Base-by-base conservation (phyloP, 768 basidiomycete species). In the Suillus luteus region DNA sequence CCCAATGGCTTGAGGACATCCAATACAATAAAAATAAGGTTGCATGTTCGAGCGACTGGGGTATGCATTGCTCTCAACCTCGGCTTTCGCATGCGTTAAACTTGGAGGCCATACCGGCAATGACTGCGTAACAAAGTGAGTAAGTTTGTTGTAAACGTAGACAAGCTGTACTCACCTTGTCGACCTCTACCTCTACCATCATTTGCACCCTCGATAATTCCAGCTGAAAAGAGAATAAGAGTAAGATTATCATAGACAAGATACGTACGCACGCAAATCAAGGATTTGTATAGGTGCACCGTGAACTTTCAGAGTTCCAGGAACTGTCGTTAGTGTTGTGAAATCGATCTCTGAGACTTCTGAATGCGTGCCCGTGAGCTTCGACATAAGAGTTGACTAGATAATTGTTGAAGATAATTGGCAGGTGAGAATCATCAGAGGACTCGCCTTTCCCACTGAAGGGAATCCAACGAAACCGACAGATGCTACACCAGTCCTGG, bases 1-100 rank as follows among this genome's bases (percentile, higher is more conserved):
- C 91, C 92, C 19, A 99, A 86, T n/a, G 97, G 97, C 79, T 99
- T 99, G 41, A 97, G 85, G 33, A 99, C 97, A 71, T 99, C 97
- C 57, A 99, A 86, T 35, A 99, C 92, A 75, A 99, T 99, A 78
- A 99, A 99, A 65, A 99, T 98, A 41, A 99, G 88, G 76, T 98
- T 94, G 76, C 97, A 99, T 46, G 97, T 99, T 64, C 97, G 88
- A 9, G 97, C 96, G 68, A 99, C 97, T 93, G 78, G 35, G 51
- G 49, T 40, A 55, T 62, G 60, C 22, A 52, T 49, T 55, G 59
- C 54, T 59, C n/a, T 68, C 11, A 64, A 51, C 43, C 22, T 55
- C 15, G 27, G 27, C 31, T 27, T 48, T 38, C n/a, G 51, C 68
- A 66, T 69, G 40, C 35, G 41, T 3, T 61, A 62, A 60, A 37